These are phyloP conservation scores for Dalbergia cultrata DNA, from an alignment of 306 rosid species.

Conservation along the genomic window DNA sequence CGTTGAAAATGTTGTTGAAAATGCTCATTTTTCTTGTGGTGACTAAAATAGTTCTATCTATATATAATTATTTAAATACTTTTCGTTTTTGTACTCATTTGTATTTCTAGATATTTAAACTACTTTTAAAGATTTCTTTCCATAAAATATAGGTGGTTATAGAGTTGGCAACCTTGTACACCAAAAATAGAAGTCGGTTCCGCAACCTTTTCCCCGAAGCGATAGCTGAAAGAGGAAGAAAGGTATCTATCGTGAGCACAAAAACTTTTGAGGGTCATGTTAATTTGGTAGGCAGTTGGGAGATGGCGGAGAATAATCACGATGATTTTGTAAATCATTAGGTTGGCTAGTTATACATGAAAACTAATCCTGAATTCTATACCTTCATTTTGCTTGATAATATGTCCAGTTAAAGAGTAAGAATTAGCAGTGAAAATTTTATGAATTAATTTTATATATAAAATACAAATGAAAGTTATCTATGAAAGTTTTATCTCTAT, in stretches of 20 bases:
- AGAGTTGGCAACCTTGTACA: constrained; percentile 40
- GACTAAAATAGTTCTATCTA: no score
- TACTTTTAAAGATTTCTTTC: background rate
- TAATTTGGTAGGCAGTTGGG: constrained; percentile 17
- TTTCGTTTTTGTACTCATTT: no score
- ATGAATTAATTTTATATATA: no score
- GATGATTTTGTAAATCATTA: background rate
- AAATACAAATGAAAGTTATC: no score
- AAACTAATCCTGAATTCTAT: no score
- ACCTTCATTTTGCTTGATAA: no score
- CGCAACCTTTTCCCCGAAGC: constrained; percentile 33
- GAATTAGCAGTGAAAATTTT: no score
- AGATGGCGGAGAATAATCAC: constrained; percentile 18
- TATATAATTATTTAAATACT: no score
- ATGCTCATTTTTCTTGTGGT: no score
- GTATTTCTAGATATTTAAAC: background rate
- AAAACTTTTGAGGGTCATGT: constrained; percentile 39
- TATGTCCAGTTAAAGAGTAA: no score
- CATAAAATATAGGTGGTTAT: constrained; percentile 43
- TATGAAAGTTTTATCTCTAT: no score
- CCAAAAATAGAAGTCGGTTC: constrained; percentile 43
- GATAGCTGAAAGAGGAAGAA: constrained; percentile 50
- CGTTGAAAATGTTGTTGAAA: no score
- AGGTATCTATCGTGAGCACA: constrained; percentile 39
- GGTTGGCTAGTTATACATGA: background rate